A percentile compares a stretch with the other conserved stretches of the same genome.
Evolutionary conservation across 2,329 filamentous ascomycete species (phyloP).

Genomic region (Scleromitrula shiraiana): DNA sequence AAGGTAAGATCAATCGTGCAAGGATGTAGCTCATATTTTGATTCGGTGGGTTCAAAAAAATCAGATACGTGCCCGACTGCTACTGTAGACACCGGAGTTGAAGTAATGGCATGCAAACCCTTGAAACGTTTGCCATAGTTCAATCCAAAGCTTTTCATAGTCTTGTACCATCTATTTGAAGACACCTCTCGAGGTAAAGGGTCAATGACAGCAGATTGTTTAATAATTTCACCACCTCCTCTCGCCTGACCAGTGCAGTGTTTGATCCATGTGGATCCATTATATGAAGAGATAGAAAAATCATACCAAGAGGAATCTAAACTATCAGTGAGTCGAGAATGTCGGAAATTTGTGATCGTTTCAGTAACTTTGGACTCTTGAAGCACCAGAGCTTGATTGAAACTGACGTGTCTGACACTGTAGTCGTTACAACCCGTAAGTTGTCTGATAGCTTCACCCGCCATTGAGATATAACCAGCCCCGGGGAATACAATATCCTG

Average conservation of each 20-base stretch:
- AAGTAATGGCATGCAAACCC: background rate
- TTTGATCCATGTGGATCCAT: background rate
- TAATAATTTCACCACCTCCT: background rate
- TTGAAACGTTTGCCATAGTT: background rate
- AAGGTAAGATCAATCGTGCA: background rate
- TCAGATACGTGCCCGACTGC: slow-evolving; percentile 20
- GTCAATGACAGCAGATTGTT: no score
- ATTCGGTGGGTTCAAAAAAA: background rate
- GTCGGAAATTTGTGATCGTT: background rate
- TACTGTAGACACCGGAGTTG: slow-evolving; percentile 5
- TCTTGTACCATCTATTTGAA: background rate
- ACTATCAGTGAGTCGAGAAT: background rate
- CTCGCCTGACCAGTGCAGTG: background rate
- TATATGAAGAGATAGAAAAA: background rate
- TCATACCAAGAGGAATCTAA: background rate
- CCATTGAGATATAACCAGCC: background rate
- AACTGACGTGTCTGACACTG: background rate
- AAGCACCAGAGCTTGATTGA: background rate
- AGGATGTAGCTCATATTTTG: background rate
- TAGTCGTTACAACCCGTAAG: background rate
- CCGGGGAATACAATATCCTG: background rate
- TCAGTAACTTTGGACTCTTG: background rate
- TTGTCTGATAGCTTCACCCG: background rate
- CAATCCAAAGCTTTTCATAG: background rate
- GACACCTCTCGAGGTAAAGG: background rate